Conservation (phyloP, 202 grass and related monocot genomes). For the Miscanthus sacchariflorus region DNA sequence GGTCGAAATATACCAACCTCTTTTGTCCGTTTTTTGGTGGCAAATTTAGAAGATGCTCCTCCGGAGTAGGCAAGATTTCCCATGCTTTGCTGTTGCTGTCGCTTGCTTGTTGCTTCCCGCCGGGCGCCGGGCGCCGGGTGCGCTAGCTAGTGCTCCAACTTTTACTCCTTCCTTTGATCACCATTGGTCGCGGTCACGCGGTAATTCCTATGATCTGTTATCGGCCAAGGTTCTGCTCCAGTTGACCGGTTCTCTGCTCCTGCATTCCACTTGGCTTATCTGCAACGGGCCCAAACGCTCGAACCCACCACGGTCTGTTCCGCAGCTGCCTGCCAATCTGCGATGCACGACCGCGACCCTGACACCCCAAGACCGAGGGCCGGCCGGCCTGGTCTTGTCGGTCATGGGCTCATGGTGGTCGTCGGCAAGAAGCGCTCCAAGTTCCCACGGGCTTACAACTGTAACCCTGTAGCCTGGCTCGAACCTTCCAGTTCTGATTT, state of each 20-base stretch:
- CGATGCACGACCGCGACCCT: too few relatives aligned
- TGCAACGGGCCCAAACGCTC: background rate
- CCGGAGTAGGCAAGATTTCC: background rate
- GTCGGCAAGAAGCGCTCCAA: background rate
- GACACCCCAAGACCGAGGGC: background rate
- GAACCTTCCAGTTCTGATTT: background rate
- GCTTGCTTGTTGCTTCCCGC: background rate
- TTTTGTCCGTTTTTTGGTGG: conserved; percentile 25
- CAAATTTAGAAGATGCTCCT: conserved; percentile 11
- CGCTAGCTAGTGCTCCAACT: too few relatives aligned
- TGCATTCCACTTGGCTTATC: background rate
- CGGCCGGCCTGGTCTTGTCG: background rate
- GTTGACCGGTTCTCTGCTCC: background rate
- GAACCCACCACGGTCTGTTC: background rate
- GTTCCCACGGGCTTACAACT: background rate
- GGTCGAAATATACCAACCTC: background rate
- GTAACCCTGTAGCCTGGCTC: background rate
- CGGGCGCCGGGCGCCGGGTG: too few relatives aligned
- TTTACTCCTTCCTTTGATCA: background rate
- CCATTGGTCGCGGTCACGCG: background rate
- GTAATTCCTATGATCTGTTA: too few relatives aligned
- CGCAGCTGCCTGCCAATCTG: too few relatives aligned
- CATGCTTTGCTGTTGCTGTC: background rate
- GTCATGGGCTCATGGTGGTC: conserved; percentile 15
- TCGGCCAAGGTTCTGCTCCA: background rate